Evolutionary conservation across 2,329 filamentous ascomycete species (phyloP), one percentile per base, ranked within the genome.

Genomic region (Paecilomyces variotii): DNA sequence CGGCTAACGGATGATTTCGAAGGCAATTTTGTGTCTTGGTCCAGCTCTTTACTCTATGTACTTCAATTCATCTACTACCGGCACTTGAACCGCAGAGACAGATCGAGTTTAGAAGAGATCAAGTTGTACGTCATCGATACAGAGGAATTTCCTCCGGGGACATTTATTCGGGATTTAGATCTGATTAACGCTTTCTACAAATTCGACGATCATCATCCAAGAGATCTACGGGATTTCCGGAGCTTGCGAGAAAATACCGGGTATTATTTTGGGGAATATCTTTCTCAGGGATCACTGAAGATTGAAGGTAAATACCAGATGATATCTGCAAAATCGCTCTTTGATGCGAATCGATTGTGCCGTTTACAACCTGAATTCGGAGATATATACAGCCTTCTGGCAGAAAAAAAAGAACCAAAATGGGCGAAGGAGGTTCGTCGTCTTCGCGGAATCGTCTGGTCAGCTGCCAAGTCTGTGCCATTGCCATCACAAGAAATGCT

Each of bases 61-160:
- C 53, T 64, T 30, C 57, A 61, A 50, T 65, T 61, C 56, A 65
- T 65, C 55, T 65, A 63, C 52, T 64, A 64, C 39, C 56, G 62
- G 49, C 57, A 61, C 34, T 14, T 56, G 19, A 53, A 49, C 55
- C n/a, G 2, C 6, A 30, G 26, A 57, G 60, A 63, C 51, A 30
- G 54, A 28, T 62, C 58, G 49, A 51, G 30, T 53, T 54, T 64
- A 25, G 51, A 50, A 10, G 54, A 65, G 7, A 61, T 65, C 32
- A 58, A 62, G 32, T 30, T 65, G 35, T 65, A 59, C 30, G 53
- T 61, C 6, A 57, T 65, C 11, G 62, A 65, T 35, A 65, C 62
- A 27, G 45, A 25, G 30, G 11, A 6, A 9, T 62, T 63, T 34
- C 56, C 55, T 19, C 49, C 19, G 60, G 61, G 62, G 9, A 60